Conservation (phyloP, 1,284 basidiomycete genomes). For the Prillingera fragicola region DNA sequence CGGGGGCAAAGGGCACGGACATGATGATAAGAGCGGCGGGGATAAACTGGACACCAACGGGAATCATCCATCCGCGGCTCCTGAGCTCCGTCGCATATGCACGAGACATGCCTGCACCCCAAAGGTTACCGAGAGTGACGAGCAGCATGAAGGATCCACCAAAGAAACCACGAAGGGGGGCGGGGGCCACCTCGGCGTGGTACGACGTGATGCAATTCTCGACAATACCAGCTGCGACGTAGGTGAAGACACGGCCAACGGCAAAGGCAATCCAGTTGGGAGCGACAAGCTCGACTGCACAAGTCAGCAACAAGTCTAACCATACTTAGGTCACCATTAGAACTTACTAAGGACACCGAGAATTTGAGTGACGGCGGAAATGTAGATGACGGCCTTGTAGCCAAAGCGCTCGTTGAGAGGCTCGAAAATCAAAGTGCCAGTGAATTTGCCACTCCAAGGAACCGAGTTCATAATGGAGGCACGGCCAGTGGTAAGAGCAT, state of each 20-base stretch:
- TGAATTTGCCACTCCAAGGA: conserved; percentile 19
- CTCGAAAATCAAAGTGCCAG: conserved; percentile 17
- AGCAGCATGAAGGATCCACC: neutral
- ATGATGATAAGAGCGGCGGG: neutral
- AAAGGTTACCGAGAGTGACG: conserved; percentile 3
- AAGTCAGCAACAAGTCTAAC: no score
- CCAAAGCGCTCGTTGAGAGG: conserved; percentile 18
- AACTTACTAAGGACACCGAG: neutral
- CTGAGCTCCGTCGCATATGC: neutral
- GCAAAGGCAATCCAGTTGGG: conserved; percentile 12
- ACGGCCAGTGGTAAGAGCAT: conserved; percentile 9
- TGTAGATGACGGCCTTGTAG: conserved; percentile 14
- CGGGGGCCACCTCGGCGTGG: conserved; percentile 9
- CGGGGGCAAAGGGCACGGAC: conserved; percentile 13
- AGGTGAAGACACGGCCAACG: conserved; percentile 18
- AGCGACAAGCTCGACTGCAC: conserved; percentile 11
- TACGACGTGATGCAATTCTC: conserved; percentile 19
- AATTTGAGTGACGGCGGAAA: conserved; percentile 1
- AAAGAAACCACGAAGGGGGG: neutral
- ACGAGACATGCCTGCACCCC: conserved; percentile 8
- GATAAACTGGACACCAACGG: conserved; percentile 11
- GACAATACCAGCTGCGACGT: conserved; percentile 18
- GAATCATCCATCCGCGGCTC: conserved; percentile 4
- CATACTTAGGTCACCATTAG: neutral
- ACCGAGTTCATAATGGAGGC: conserved; percentile 26